Evolutionary conservation across 768 basidiomycete species (phyloP).

Genomic region (Kwoniella botswanensis): DNA sequence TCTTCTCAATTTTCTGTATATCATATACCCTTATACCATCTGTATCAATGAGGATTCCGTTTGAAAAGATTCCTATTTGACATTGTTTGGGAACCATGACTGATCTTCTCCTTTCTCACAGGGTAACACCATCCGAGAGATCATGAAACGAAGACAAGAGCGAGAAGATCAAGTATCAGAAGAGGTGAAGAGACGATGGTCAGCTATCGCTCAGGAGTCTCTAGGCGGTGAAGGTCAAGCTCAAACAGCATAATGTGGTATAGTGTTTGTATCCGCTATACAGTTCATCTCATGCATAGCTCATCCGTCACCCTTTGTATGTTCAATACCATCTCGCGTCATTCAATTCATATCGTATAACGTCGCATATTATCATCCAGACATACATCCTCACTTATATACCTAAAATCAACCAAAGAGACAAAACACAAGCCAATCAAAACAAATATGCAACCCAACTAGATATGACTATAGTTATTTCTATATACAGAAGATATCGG

Average conservation of each 20-base stretch:
- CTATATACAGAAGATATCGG: not conserved
- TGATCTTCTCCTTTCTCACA: constrained; percentile 3
- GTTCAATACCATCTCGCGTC: not conserved
- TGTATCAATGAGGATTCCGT: no score
- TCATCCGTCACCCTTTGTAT: not conserved
- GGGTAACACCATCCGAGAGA: constrained; percentile 63
- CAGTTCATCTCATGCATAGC: constrained; percentile 1
- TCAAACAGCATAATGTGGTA: constrained; percentile 3
- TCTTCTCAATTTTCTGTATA: not conserved
- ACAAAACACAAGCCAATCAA: not conserved
- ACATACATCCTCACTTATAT: not conserved
- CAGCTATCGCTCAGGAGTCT: constrained; percentile 10
- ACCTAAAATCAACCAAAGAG: not conserved
- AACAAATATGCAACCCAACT: not conserved
- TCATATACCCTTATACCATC: no score
- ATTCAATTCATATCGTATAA: not conserved
- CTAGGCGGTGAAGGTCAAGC: constrained; percentile 9
- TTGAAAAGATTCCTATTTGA: no score
- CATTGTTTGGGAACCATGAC: no score
- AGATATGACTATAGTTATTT: not conserved
- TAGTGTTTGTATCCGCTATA: not conserved
- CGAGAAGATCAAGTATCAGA: constrained; percentile 38
- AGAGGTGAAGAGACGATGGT: constrained; percentile 25
- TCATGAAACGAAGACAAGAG: constrained; percentile 62
- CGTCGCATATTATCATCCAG: not conserved